A percentile compares a stretch with the other conserved stretches of the same genome.
Evolutionary conservation across 2,329 filamentous ascomycete species (phyloP).

Genomic region (Balansia obtecta): DNA sequence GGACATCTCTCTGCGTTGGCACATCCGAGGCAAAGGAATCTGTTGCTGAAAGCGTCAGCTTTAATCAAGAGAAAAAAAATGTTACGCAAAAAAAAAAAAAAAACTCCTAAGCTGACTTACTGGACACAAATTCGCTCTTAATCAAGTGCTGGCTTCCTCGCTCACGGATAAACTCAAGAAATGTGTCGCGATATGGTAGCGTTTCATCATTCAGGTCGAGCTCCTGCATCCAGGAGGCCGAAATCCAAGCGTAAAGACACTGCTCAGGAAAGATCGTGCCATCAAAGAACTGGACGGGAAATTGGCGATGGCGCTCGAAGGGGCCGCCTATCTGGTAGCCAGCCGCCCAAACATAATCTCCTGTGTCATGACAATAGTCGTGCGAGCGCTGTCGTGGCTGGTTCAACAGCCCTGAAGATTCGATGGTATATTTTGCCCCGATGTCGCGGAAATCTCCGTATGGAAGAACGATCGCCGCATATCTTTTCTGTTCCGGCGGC

Average conservation of each 20-base stretch:
- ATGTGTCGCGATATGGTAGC: background rate
- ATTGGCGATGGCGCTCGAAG: background rate
- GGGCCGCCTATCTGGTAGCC: background rate
- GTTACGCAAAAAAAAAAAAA: background rate
- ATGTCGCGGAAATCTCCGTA: background rate
- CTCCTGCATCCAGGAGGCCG: background rate
- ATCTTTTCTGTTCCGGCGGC: background rate
- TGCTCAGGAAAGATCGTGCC: background rate
- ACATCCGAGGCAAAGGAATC: background rate
- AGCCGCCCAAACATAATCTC: background rate
- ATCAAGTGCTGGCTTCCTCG: background rate
- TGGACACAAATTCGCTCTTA: background rate
- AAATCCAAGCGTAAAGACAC: background rate
- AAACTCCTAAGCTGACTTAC: background rate
- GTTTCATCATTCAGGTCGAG: background rate
- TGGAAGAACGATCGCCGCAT: background rate
- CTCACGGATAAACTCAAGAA: background rate
- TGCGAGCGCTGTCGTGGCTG: background rate
- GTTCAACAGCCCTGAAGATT: background rate
- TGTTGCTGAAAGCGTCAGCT: background rate
- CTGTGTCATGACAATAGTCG: background rate
- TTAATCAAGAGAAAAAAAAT: background rate
- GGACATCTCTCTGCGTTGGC: background rate
- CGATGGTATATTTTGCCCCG: background rate
- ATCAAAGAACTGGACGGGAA: background rate